Conservation (phyloP, 441 rosid species). For the Populus trichocarpa region DNA sequence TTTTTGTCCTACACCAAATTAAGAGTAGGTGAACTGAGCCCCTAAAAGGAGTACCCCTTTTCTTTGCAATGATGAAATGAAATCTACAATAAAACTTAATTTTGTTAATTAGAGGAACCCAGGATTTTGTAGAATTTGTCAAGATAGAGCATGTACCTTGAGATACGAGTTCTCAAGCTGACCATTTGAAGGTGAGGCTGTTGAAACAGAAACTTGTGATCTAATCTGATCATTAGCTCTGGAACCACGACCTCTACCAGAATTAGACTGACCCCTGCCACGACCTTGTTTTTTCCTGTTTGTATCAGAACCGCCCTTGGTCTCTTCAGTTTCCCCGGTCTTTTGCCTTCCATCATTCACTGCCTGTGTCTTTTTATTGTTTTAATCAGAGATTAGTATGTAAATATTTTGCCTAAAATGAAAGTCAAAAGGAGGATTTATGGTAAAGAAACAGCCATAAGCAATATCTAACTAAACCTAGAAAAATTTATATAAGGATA, state of each 20-base stretch:
- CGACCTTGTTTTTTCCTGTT: slow-evolving; percentile 81
- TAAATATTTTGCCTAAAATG: slow-evolving; percentile 5
- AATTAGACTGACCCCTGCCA: slow-evolving; percentile 64
- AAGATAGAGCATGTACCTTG: slow-evolving; percentile 49
- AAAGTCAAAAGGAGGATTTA: slow-evolving; percentile 4
- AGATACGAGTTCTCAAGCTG: slow-evolving; percentile 53
- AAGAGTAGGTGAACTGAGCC: not conserved
- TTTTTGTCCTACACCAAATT: not conserved
- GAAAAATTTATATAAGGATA: not conserved
- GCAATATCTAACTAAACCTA: not conserved
- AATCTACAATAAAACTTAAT: not conserved
- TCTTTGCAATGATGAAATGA: not conserved
- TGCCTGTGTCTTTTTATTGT: slow-evolving; percentile 32
- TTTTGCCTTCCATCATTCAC: slow-evolving; percentile 63
- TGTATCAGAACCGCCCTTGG: slow-evolving; percentile 50
- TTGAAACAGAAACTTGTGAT: slow-evolving; percentile 44
- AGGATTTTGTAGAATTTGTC: slow-evolving; percentile 2
- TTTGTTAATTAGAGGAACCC: not conserved
- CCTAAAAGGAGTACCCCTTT: not conserved
- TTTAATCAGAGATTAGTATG: slow-evolving; percentile 13
- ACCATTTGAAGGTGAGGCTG: slow-evolving; percentile 49
- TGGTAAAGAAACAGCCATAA: not conserved
- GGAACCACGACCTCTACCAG: slow-evolving; percentile 87
- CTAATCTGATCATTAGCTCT: slow-evolving; percentile 60
- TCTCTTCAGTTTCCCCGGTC: slow-evolving; percentile 48